Evolutionary conservation across 2,329 filamentous ascomycete genomes (phyloP).

Genomic region (Ophiostoma fasciatum): DNA sequence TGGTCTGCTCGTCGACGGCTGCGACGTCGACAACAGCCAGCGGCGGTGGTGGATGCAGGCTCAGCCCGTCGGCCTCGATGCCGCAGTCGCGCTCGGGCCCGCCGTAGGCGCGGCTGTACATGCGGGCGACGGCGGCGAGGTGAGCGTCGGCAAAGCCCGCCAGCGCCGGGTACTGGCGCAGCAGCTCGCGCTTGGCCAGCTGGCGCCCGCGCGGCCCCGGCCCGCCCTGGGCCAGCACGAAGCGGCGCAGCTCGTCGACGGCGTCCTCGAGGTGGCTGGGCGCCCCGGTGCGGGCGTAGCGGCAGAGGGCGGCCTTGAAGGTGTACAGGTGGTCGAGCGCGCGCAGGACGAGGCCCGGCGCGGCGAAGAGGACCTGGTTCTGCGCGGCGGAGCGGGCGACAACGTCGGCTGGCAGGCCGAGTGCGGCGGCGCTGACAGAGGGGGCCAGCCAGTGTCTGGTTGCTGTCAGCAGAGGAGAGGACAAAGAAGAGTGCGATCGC

Average conservation of each 20-base stretch:
- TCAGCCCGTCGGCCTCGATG: constrained; percentile 26
- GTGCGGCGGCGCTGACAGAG: constrained; percentile 26
- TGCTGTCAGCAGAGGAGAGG: constrained; percentile 1
- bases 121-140: constrained; percentile 37
- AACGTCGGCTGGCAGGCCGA: constrained; percentile 34
- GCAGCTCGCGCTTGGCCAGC: constrained; percentile 35
- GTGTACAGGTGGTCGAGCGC: constrained; percentile 49
- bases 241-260: constrained; percentile 46
- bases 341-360: constrained; percentile 43
- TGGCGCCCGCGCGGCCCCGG: constrained; percentile 22
- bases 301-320: constrained; percentile 45
- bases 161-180: constrained; percentile 39
- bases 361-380: constrained; percentile 45
- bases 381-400: constrained; percentile 42
- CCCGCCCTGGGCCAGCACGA: constrained; percentile 39
- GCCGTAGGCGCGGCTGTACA: constrained; percentile 42
- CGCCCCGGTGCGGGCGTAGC: constrained; percentile 34
- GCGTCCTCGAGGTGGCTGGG: constrained; percentile 39
- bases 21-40: not conserved
- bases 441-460: constrained; percentile 29
- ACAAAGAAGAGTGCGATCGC: too few species aligned
- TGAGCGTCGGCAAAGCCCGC: constrained; percentile 34
- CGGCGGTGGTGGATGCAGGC: constrained; percentile 9
- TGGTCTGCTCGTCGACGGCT: constrained; percentile 4
- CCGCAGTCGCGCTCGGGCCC: constrained; percentile 29